phyloP scores from a whole-genome alignment of 208 protist species.

The Trypanosoma scelopori region DNA sequence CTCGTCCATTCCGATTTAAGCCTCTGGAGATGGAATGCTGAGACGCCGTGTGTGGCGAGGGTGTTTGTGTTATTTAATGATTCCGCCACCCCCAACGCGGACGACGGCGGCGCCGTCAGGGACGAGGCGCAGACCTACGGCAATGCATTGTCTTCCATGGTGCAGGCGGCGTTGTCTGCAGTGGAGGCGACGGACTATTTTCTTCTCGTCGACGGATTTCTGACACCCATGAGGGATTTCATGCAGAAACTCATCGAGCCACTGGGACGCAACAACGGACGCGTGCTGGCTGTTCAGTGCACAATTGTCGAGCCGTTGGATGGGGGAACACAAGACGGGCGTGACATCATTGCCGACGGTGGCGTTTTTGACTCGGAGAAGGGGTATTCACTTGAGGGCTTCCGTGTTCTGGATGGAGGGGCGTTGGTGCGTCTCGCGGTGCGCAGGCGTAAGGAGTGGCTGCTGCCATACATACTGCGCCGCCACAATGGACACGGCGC shows the following conservation, averaged over 20 bases:
- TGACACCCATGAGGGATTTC: neutral
- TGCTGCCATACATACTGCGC: constrained; percentile 16
- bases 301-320: neutral
- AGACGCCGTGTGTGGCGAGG: constrained; percentile 3
- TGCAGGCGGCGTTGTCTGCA: neutral
- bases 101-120: neutral
- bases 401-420: constrained; percentile 11
- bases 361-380: neutral
- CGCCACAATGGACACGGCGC: constrained; percentile 8
- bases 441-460: neutral
- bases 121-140: neutral
- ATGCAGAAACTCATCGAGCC: constrained; percentile 9
- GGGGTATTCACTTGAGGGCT: neutral
- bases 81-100: neutral
- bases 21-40: neutral
- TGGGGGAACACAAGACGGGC: too few relatives aligned
- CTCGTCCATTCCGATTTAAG: neutral
- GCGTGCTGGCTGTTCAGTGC: constrained; percentile 17
- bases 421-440: constrained; percentile 15
- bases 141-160: neutral
- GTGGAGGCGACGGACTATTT: constrained; percentile 8
- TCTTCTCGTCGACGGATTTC: constrained; percentile 4
- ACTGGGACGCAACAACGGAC: neutral
- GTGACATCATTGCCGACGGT: too few relatives aligned
- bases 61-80: constrained; percentile 4